A percentile compares a stretch with the other conserved stretches of the same genome.
Evolutionary conservation across 2,329 filamentous ascomycete genomes (phyloP).

Genomic region (Pyrenophora teres): DNA sequence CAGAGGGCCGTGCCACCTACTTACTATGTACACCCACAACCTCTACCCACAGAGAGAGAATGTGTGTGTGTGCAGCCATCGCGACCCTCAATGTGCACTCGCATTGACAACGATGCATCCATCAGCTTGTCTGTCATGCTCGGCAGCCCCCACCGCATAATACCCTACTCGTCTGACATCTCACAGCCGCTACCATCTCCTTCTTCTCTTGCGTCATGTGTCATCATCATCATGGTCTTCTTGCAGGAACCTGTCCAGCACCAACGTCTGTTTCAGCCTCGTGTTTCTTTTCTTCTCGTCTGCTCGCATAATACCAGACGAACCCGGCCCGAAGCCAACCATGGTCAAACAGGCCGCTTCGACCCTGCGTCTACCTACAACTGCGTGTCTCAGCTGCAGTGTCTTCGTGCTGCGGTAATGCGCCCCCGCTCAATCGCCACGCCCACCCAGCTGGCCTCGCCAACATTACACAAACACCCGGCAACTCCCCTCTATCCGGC

Average conservation of each 20-base stretch:
- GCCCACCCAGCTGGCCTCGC: neutral
- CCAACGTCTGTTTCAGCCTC: conserved; percentile 5
- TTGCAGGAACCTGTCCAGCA: neutral
- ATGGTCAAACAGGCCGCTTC: conserved; percentile 1
- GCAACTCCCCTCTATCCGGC: conserved; percentile 1
- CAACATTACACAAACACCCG: neutral
- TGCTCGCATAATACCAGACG: neutral
- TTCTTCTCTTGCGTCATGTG: neutral
- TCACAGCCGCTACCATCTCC: neutral
- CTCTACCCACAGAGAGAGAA: too few relatives aligned
- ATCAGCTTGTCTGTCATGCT: neutral
- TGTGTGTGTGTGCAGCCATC: too few relatives aligned
- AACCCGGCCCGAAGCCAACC: neutral
- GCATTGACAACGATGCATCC: neutral
- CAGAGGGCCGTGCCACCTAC: conserved; percentile 20
- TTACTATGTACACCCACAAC: neutral
- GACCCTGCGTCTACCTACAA: neutral
- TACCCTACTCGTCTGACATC: neutral
- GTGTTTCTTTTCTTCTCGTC: conserved; percentile 2
- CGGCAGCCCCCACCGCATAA: neutral
- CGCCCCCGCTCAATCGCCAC: conserved; percentile 3
- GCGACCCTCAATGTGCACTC: neutral
- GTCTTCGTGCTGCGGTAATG: conserved; percentile 2
- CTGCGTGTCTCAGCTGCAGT: conserved; percentile 3
- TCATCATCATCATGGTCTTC: neutral